Evolutionary conservation across 2,329 filamentous ascomycete genomes (phyloP).

Genomic region (Beauveria medogensis): DNA sequence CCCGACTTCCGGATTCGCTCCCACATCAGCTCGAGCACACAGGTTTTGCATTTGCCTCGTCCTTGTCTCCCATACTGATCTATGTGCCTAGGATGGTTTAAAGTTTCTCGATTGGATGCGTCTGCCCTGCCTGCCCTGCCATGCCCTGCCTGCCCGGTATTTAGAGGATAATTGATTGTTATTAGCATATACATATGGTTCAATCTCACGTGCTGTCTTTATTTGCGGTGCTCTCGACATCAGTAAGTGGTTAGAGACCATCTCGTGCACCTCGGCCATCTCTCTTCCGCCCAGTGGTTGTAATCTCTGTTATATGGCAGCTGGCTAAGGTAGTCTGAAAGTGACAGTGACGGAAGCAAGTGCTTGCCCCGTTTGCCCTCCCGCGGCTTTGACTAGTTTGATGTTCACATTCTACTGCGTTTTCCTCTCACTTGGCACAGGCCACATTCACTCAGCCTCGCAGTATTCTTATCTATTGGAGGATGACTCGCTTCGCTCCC

Average conservation of each 20-base stretch:
- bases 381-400: background rate
- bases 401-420: constrained; percentile 9
- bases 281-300: background rate
- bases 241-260: background rate
- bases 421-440: background rate
- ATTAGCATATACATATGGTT: background rate
- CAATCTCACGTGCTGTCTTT: background rate
- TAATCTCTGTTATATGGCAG: background rate
- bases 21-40: constrained; percentile 4
- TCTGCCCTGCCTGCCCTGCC: background rate
- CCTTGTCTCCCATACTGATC: constrained; percentile 11
- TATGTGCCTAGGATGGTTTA: constrained; percentile 12
- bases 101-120: background rate
- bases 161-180: background rate
- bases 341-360: background rate
- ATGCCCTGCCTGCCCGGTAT: background rate
- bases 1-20: background rate
- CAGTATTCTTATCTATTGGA: background rate
- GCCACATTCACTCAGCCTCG: background rate
- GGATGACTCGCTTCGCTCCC: background rate
- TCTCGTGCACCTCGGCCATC: background rate
- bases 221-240: background rate
- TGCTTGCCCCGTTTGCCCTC: constrained; percentile 1
- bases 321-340: background rate
- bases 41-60: constrained; percentile 12